Evolutionary conservation across 352 stramenopile species (phyloP).

Genomic region (Phytopythium litorale): DNA sequence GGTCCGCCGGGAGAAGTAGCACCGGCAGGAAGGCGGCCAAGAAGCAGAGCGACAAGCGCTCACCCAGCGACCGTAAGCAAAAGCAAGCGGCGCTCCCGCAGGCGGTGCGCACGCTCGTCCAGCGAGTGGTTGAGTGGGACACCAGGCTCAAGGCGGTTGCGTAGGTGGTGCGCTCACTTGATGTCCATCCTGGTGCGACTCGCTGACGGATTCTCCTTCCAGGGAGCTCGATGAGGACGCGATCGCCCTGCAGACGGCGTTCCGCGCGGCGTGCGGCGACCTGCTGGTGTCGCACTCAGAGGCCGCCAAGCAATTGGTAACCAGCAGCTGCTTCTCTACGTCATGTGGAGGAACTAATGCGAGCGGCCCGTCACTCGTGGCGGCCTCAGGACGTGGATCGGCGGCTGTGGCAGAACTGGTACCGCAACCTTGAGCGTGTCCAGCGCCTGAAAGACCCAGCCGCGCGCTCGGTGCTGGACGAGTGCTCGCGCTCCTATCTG

Average conservation of each 20-base stretch:
- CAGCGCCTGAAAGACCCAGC: conserved; percentile 6
- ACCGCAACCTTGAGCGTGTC: conserved; percentile 42
- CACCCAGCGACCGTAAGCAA: not conserved
- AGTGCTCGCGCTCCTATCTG: conserved; percentile 24
- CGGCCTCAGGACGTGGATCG: conserved; percentile 38
- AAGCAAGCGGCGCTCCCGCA: not conserved
- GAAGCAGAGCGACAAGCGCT: not conserved
- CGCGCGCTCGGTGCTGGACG: conserved; percentile 2
- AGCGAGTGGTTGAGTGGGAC: conserved; percentile 17
- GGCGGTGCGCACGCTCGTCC: conserved; percentile 11
- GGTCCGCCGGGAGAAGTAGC: not conserved
- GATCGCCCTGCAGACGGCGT: conserved; percentile 5
- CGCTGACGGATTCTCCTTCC: not conserved
- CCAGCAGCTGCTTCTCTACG: not conserved
- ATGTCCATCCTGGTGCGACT: not conserved
- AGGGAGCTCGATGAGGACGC: conserved; percentile 10
- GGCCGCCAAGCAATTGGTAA: conserved; percentile 31
- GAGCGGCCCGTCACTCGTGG: conserved; percentile 2
- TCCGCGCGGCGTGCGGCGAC: conserved; percentile 32
- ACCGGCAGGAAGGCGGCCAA: not conserved
- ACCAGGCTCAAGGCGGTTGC: conserved; percentile 14
- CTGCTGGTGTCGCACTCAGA: conserved; percentile 32
- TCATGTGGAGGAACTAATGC: not conserved
- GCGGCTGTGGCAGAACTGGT: conserved; percentile 64
- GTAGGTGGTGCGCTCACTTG: not conserved